These are phyloP conservation scores for Myriosclerotinia duriaeana DNA, from an alignment of 2,329 filamentous ascomycete species.

Conservation along the genomic window DNA sequence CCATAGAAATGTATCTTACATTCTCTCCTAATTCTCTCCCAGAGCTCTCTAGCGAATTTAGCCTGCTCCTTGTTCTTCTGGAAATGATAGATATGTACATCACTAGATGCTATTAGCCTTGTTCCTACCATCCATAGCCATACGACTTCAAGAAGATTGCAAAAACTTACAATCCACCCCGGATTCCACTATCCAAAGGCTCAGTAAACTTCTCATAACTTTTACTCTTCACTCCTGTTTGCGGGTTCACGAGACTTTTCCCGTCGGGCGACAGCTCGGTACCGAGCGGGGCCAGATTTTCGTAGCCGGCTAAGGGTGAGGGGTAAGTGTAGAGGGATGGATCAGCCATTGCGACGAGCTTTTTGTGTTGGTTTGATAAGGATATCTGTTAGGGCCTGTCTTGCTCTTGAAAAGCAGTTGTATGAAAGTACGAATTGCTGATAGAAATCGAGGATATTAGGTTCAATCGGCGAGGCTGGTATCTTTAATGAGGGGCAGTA, in stretches of 20 bases:
- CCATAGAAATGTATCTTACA: conserved; percentile 52
- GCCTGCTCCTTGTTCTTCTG: conserved; percentile 61
- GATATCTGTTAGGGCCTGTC: background rate
- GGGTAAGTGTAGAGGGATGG: conserved; percentile 51
- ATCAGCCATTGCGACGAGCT: conserved; percentile 46
- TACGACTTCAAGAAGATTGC: background rate
- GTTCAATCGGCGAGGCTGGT: background rate
- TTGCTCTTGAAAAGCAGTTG: background rate
- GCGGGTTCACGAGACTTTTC: conserved; percentile 72
- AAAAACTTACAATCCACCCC: conserved; percentile 67
- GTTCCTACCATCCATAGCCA: background rate
- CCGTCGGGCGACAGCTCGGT: conserved; percentile 59
- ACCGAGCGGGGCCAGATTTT: conserved; percentile 48
- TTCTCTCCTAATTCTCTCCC: conserved; percentile 76
- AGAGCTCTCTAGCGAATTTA: conserved; percentile 68
- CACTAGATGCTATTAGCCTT: conserved; percentile 45
- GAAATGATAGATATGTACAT: conserved; percentile 83
- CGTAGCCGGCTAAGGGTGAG: conserved; percentile 53
- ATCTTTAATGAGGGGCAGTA: background rate
- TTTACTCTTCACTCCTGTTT: conserved; percentile 58
- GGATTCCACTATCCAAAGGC: conserved; percentile 63
- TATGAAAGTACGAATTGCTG: background rate
- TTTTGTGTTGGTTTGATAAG: background rate
- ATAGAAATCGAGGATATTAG: background rate
- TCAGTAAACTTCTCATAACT: conserved; percentile 69